Evolutionary conservation across 2,329 filamentous ascomycete genomes (phyloP).

Genomic region (Camptophora hylomeconis): DNA sequence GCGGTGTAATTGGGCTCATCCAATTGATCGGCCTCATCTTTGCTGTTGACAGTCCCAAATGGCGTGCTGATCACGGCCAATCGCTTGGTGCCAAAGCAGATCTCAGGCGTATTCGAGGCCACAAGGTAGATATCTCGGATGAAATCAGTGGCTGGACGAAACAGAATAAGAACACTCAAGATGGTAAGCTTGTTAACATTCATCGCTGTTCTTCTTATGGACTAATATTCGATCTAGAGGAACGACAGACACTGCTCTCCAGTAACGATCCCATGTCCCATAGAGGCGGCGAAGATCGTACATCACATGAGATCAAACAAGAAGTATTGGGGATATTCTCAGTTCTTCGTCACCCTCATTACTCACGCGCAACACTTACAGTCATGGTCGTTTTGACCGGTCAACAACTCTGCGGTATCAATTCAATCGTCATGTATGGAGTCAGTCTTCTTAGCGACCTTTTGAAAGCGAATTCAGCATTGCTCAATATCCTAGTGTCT

Average conservation of each 20-base stretch:
- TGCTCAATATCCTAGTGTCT: constrained; percentile 80
- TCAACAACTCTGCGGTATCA: constrained; percentile 87
- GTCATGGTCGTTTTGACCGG: constrained; percentile 83
- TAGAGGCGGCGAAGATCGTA: constrained; percentile 14
- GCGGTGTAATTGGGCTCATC: constrained; percentile 51
- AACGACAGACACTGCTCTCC: constrained; percentile 58
- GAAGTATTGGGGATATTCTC: constrained; percentile 43
- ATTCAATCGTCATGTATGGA: constrained; percentile 94
- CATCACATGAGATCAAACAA: constrained; percentile 12
- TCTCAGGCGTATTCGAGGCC: constrained; percentile 65
- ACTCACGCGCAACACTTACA: constrained; percentile 63
- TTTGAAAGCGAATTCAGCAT: constrained; percentile 64
- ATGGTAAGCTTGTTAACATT: constrained; percentile 5
- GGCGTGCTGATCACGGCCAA: constrained; percentile 59
- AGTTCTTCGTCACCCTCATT: constrained; percentile 51
- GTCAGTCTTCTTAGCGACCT: constrained; percentile 75
- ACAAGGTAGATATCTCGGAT: constrained; percentile 52
- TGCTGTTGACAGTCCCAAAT: constrained; percentile 79
- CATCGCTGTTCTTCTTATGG: constrained; percentile 2
- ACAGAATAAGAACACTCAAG: constrained; percentile 17
- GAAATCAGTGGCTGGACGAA: constrained; percentile 54
- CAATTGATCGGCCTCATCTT: constrained; percentile 60
- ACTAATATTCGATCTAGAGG: constrained; percentile 29
- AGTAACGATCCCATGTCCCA: constrained; percentile 9
- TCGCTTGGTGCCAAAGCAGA: constrained; percentile 49